Conservation (phyloP, 768 basidiomycete species). For the Boletus pseudopeckii region DNA sequence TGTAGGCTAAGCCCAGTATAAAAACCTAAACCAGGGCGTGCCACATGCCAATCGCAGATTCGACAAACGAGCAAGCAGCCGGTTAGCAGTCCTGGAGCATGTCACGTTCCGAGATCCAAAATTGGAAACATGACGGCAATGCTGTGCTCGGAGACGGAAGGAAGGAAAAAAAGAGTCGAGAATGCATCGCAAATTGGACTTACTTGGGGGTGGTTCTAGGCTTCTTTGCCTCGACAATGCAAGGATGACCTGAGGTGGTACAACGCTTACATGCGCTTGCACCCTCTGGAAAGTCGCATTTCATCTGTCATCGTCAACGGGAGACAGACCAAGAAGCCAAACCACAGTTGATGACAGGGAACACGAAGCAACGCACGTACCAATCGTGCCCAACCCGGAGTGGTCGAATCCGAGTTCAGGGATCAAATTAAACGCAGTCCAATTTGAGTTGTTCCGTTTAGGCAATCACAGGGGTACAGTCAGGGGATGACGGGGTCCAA, state of each 20-base stretch:
- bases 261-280: conserved; percentile 80
- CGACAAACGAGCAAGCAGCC: conserved; percentile 10
- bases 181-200: conserved; percentile 37
- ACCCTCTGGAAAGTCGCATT: conserved; percentile 73
- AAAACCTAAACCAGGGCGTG: conserved; percentile 3
- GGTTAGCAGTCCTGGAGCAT: conserved; percentile 19
- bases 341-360: conserved; percentile 8
- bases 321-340: conserved; percentile 9
- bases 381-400: background rate
- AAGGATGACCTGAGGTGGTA: conserved; percentile 66
- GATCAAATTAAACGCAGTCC: conserved; percentile 2
- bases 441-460: conserved; percentile 12
- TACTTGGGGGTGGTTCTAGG: conserved; percentile 78
- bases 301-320: conserved; percentile 55
- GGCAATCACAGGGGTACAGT: conserved; percentile 1
- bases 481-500: conserved; percentile 1
- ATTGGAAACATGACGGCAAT: conserved; percentile 22
- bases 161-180: background rate
- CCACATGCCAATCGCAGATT: conserved; percentile 13
- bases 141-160: conserved; percentile 20
- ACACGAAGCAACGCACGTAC: background rate
- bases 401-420: conserved; percentile 3
- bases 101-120: conserved; percentile 24
- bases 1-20: conserved; percentile 13
- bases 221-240: conserved; percentile 82